Evolutionary conservation across 768 basidiomycete species (phyloP).

Genomic region (Suillus variegatus): DNA sequence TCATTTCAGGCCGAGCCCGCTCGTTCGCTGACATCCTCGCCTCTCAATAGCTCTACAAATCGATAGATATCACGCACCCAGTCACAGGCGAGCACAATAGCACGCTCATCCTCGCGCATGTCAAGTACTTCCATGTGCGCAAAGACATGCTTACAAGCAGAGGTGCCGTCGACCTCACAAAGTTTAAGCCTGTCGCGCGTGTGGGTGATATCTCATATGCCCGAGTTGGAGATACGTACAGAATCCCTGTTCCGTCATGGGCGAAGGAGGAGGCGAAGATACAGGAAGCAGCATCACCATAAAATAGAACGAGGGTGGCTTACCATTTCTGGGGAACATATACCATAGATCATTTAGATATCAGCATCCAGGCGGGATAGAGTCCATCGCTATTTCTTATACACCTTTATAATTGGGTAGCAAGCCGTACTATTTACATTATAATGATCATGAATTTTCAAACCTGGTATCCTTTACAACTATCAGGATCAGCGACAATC

Average conservation of each 20-base stretch:
- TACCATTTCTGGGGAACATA: neutral
- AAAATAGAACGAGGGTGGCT: neutral
- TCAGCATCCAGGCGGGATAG: neutral
- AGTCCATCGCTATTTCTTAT: no score
- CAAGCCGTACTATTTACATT: no score
- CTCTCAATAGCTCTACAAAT: slow-evolving; percentile 36
- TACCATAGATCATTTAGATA: neutral
- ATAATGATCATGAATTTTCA: no score
- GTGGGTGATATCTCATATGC: no score
- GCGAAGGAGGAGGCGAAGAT: slow-evolving; percentile 18
- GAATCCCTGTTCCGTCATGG: slow-evolving; percentile 19
- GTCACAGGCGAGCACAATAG: slow-evolving; percentile 23
- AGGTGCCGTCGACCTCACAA: no score
- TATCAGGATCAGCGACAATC: no score
- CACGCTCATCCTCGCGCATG: slow-evolving; percentile 38
- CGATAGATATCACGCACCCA: slow-evolving; percentile 35
- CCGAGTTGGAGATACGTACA: no score
- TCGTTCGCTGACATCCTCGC: neutral
- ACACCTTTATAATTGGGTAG: no score
- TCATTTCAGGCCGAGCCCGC: no score
- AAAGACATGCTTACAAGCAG: no score
- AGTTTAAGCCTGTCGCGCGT: no score
- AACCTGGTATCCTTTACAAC: no score
- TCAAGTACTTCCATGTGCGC: slow-evolving; percentile 44
- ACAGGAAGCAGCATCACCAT: slow-evolving; percentile 1